These are phyloP conservation scores for Drechslerella coelobrocha DNA, from an alignment of 2,329 filamentous ascomycete species.

Conservation along the genomic window DNA sequence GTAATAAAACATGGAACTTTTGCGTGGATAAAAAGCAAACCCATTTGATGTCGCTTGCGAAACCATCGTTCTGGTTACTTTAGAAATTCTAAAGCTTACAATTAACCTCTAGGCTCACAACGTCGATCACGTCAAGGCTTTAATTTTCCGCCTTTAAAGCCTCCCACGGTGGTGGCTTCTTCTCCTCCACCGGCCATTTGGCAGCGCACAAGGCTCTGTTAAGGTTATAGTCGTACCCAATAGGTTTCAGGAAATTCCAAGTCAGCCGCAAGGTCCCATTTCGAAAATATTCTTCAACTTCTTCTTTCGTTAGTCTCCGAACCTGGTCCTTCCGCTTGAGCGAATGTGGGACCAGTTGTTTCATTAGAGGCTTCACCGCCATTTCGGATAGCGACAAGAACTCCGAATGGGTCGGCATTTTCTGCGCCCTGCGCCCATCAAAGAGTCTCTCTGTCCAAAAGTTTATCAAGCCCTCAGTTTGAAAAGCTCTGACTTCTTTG, in stretches of 20 bases:
- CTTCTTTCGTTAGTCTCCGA: not conserved
- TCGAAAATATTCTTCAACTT: conserved; percentile 18
- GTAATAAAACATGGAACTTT: too few relatives aligned
- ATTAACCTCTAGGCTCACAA: too few relatives aligned
- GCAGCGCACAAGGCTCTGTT: conserved; percentile 11
- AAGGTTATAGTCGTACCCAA: conserved; percentile 19
- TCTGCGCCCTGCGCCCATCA: not conserved
- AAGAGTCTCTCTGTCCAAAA: conserved; percentile 34
- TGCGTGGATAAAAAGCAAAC: too few relatives aligned
- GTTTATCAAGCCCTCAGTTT: conserved; percentile 7
- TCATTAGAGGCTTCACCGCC: conserved; percentile 2
- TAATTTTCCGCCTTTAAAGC: not conserved
- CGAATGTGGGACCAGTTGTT: conserved; percentile 15
- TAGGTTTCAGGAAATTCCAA: conserved; percentile 35
- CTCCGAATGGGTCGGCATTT: not conserved
- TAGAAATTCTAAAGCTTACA: too few relatives aligned
- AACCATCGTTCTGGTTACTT: too few relatives aligned
- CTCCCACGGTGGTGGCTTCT: not conserved
- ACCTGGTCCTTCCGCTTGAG: conserved; percentile 13
- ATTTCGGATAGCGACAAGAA: not conserved
- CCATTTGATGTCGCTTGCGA: too few relatives aligned
- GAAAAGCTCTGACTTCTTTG: conserved; percentile 16
- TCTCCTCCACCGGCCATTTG: conserved; percentile 15
- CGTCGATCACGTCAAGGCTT: too few relatives aligned
- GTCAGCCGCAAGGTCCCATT: conserved; percentile 18